Evolutionary conservation across 1,139 yeast species (phyloP), one percentile per base, ranked within the genome.

Genomic region (Candida sp.): DNA sequence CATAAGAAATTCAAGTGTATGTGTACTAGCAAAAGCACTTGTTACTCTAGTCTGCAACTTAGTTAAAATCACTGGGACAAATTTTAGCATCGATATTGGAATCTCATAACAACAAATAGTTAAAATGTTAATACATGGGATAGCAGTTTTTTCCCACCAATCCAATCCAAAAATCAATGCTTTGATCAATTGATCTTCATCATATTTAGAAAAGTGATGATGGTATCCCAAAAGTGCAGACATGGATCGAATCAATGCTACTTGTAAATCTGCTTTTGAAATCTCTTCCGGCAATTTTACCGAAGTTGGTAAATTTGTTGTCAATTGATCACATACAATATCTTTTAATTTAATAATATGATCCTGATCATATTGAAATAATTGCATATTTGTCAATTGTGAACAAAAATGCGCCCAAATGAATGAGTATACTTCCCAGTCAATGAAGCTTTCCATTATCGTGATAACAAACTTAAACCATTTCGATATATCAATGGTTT

Each of bases 71-170:
- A 78, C 81, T 4, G 85, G 74, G 40, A 89, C 60, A 51, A 70
- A 84, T 54, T 84, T 84, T 60, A 85, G 86, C 43, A 88, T 73
- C 0, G 95, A 83, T 15, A 77, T 59, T 0, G 96, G 95, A 39
- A 86, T 73, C 56, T 87, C 96, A 57, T 86, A 87, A 59, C 95
- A 87, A 51, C 95, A 85, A 1, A 87, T 77, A 1, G 87, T 81
- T 47, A 89, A 67, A 25, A 85, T 83, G 53, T 88, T 90, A 40
- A 89, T 77, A 53, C 90, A 81, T 1, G 95, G 90, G 32, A 85
- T 79, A 0, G 91, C 88, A 0, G 95, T 81, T 49, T 79, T 80
- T 48, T 87, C 91, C 86, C 93, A 85, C 3, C 90, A 82, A 3
- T 81, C 77, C 43, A 88, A 64, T 0, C 90, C 89, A 40, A 73